A percentile compares a stretch with the other conserved stretches of the same genome.
phyloP scores from a whole-genome alignment of 768 basidiomycete species.

The Tylopilus subfusipes region DNA sequence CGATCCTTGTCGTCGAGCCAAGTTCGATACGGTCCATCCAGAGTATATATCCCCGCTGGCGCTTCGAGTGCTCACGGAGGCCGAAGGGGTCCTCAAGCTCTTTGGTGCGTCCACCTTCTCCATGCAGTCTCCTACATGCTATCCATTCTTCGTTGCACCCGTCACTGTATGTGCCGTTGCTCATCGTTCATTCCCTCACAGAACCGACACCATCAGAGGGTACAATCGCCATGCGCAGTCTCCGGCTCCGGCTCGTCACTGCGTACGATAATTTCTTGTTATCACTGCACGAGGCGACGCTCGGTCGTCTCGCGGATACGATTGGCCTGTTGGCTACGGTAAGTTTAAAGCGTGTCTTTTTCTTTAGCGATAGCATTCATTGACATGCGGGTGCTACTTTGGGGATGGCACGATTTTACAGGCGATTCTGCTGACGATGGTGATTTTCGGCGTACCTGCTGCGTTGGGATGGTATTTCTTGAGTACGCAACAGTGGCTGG shows the following conservation, averaged over 20 bases:
- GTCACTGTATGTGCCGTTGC: neutral
- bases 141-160: neutral
- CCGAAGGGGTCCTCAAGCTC: conserved; percentile 25
- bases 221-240: conserved; percentile 19
- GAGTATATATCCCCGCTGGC: conserved; percentile 28
- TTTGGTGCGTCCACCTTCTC: conserved; percentile 15
- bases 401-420: neutral
- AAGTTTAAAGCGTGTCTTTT: neutral
- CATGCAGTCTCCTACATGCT: neutral
- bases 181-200: neutral
- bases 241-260: conserved; percentile 24
- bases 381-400: neutral
- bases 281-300: conserved; percentile 22
- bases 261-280: conserved; percentile 14
- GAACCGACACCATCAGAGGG: conserved; percentile 28
- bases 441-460: conserved; percentile 16
- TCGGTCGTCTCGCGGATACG: conserved; percentile 23
- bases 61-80: conserved; percentile 24
- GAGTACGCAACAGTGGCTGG: conserved; percentile 10
- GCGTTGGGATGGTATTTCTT: conserved; percentile 20
- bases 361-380: neutral
- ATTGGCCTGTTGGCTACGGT: conserved; percentile 19
- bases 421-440: conserved; percentile 21
- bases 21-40: conserved; percentile 22
- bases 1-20: conserved; percentile 18